Evolutionary conservation across 192 early-diverging fungal species (phyloP).

Genomic region (Podila horticola): DNA sequence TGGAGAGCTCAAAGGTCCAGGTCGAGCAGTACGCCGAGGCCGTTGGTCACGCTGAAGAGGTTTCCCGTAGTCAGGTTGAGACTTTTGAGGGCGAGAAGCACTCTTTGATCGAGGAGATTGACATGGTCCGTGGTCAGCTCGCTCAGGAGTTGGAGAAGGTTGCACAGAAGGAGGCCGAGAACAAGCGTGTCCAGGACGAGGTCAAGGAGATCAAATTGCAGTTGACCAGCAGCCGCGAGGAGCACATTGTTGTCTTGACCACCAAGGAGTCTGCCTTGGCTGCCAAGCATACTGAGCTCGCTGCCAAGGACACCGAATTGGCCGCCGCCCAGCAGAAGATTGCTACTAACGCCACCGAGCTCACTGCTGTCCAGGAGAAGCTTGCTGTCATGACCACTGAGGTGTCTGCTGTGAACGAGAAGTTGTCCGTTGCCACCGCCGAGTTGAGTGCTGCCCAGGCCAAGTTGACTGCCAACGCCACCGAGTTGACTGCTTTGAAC

Average conservation of each 20-base stretch:
- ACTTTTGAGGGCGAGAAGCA: slow-evolving; percentile 24
- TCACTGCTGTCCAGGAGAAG: not conserved
- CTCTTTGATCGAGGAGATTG: slow-evolving; percentile 24
- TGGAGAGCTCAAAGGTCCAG: slow-evolving; percentile 21
- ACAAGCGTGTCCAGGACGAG: slow-evolving; percentile 20
- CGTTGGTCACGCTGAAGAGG: slow-evolving; percentile 14
- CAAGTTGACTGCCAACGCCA: not conserved
- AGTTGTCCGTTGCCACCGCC: not conserved
- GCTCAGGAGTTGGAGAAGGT: slow-evolving; percentile 17
- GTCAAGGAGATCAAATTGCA: slow-evolving; percentile 19
- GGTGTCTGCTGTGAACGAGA: not conserved
- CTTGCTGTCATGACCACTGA: not conserved
- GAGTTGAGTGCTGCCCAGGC: not conserved
- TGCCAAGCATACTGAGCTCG: slow-evolving; percentile 19
- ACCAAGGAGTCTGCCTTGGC: slow-evolving; percentile 24
- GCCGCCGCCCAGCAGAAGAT: not conserved
- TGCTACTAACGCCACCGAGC: not conserved
- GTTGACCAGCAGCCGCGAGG: slow-evolving; percentile 18
- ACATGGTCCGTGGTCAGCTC: slow-evolving; percentile 10
- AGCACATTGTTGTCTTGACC: slow-evolving; percentile 20
- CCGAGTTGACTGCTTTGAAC: not conserved
- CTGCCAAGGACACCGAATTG: slow-evolving; percentile 12
- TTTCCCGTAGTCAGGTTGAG: slow-evolving; percentile 6
- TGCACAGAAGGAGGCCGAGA: slow-evolving; percentile 14
- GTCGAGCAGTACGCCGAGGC: slow-evolving; percentile 17